Evolutionary conservation across 768 basidiomycete genomes (phyloP), one percentile per base, ranked within the genome.

Genomic region (Tulasnella sp.): DNA sequence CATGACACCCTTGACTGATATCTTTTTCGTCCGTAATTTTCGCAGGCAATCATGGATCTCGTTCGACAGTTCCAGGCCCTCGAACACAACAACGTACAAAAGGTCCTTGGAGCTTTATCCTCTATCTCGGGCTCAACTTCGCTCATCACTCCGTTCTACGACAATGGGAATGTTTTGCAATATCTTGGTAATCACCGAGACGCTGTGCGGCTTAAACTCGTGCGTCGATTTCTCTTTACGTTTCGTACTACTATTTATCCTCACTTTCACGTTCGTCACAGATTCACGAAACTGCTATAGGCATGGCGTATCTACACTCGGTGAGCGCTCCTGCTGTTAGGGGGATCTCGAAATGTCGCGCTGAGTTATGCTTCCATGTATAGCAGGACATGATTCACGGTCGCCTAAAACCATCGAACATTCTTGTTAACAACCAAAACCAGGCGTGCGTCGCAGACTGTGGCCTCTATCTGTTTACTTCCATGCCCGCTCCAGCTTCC

Each of bases 381-480:
- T 31, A 61, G 60, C 21, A 34, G 27, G 38, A 53, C 29, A 12
- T 61, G 12, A 38, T 61, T 10, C 60, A 61, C 34, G 60, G 60
- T 21, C 8, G 60, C 5, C 54, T 61, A 11, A 61, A 61, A 27
- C 54, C 60, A 11, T 24, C 56, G 2, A 61, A 61, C 42, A 45
- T 61, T 19, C 56, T 61, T n/a, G 25, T 61, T 31, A 60, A 27
- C 11, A 42, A 60, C 42, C 21, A 61, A 10, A 43, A 45, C 2
- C 60, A 59, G 21, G 60, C 54, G 2, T 54, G 31, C 27, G 34
- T 61, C 21, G 45, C 60, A 1, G 60, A 61, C 34, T 61, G 45
- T 46, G 60, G 60, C 9, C 9, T 61, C n/a, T 55, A 56, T 45
- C 49, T 59, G n/a, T 30, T 61, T 8, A 46, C 19, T 27, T 34